Conservation (phyloP, 148 eudicot genomes). For the Cornus suecica region DNA sequence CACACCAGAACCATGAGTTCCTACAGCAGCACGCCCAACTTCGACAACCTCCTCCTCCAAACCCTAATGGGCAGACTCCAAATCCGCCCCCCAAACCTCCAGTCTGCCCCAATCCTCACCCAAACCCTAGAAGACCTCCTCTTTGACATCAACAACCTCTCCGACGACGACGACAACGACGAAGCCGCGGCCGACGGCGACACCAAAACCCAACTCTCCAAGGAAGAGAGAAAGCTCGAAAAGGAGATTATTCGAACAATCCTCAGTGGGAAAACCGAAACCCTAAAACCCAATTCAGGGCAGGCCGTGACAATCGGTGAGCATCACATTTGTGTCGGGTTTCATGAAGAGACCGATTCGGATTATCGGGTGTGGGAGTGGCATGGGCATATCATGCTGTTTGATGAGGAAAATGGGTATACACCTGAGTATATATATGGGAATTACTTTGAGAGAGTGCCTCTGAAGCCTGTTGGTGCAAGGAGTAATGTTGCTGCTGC, state of each 20-base stretch:
- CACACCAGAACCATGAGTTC: conserved; percentile 42
- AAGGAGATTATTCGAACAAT: conserved; percentile 66
- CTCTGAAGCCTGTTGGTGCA: conserved; percentile 9
- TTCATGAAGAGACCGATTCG: conserved; percentile 67
- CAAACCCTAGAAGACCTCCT: conserved; percentile 77
- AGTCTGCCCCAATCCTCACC: conserved; percentile 25
- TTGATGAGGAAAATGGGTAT: conserved; percentile 83
- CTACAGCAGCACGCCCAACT: conserved; percentile 54
- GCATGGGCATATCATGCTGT: conserved; percentile 96
- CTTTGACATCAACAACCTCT: conserved; percentile 37
- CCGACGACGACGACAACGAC: conserved; percentile 32
- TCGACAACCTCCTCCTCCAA: conserved; percentile 88
- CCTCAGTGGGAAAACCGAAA: conserved; percentile 54
- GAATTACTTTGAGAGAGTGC: conserved; percentile 80
- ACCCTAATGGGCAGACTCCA: conserved; percentile 68
- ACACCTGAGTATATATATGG: conserved; percentile 92
- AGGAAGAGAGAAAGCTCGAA: conserved; percentile 77
- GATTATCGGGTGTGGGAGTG: conserved; percentile 99
- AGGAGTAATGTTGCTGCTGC: too few species aligned
- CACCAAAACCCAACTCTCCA: conserved; percentile 50
- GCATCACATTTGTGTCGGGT: conserved; percentile 87
- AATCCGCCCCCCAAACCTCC: conserved; percentile 38
- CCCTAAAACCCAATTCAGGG: conserved; percentile 89
- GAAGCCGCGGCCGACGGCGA: conserved; percentile 21
- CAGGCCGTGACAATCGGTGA: conserved; percentile 81